A percentile compares a stretch with the other conserved stretches of the same genome.
phyloP scores from a whole-genome alignment of 1,284 basidiomycete genomes.

The Meira nashicola region DNA sequence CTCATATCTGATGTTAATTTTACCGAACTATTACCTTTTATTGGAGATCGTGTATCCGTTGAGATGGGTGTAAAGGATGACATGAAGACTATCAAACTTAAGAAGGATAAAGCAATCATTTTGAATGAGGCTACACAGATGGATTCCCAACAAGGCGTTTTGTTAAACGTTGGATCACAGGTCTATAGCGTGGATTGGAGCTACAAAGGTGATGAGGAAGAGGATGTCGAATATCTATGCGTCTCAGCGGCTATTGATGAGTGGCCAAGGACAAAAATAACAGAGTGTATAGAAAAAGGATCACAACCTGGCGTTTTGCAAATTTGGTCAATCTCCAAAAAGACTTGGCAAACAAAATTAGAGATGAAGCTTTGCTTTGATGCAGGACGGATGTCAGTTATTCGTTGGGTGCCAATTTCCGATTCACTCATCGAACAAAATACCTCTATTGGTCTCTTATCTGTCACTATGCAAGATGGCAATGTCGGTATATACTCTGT shows the following conservation, averaged over 20 bases:
- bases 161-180: constrained; percentile 30
- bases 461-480: constrained; percentile 31
- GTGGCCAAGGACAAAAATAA: constrained; percentile 20
- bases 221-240: constrained; percentile 25
- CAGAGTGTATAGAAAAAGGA: constrained; percentile 11
- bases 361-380: constrained; percentile 28
- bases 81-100: too few relatives aligned
- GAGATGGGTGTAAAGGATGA: too few relatives aligned
- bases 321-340: constrained; percentile 29
- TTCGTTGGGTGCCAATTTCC: constrained; percentile 22
- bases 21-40: too few relatives aligned
- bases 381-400: constrained; percentile 17
- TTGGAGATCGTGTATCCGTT: too few relatives aligned
- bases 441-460: constrained; percentile 21
- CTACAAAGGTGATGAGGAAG: constrained; percentile 17
- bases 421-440: too few relatives aligned
- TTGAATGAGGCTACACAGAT: not conserved
- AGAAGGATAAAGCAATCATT: too few relatives aligned
- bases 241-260: constrained; percentile 18
- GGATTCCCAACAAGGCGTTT: constrained; percentile 18
- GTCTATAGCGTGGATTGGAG: constrained; percentile 35
- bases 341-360: constrained; percentile 7
- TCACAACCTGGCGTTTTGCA: constrained; percentile 19
- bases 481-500: constrained; percentile 23
- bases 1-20: too few relatives aligned